A percentile compares a stretch with the other conserved stretches of the same genome.
phyloP scores from a whole-genome alignment of 768 basidiomycete species.

The Naganishia friedmannii region DNA sequence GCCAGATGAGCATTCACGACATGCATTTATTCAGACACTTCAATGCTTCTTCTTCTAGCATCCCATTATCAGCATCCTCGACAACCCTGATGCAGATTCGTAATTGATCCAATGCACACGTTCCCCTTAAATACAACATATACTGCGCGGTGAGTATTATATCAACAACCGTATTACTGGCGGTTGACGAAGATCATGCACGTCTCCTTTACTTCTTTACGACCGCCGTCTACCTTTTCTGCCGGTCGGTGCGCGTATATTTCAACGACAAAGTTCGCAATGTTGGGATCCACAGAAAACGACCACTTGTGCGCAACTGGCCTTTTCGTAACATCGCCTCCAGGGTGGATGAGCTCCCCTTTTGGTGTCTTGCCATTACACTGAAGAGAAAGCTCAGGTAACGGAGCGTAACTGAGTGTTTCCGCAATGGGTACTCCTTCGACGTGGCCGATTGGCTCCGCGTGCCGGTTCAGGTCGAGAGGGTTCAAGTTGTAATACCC shows the following conservation, averaged over 20 bases:
- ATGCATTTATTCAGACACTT: no score
- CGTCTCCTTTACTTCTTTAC: conserved; percentile 15
- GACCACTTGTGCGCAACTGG: conserved; percentile 19
- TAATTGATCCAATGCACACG: not conserved
- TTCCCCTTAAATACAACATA: not conserved
- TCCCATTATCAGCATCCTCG: not conserved
- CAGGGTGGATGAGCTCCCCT: conserved; percentile 17
- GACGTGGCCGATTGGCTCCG: not conserved
- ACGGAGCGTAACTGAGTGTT: conserved; percentile 1
- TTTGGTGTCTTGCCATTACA: conserved; percentile 20
- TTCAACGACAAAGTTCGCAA: conserved; percentile 15
- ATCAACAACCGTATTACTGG: not conserved
- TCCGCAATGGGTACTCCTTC: not conserved
- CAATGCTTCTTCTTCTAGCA: not conserved
- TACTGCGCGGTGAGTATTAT: not conserved
- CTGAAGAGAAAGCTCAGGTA: conserved; percentile 18
- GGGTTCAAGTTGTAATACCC: conserved; percentile 14
- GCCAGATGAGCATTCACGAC: no score
- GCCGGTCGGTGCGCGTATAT: conserved; percentile 1
- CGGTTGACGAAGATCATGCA: conserved; percentile 24
- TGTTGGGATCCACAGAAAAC: conserved; percentile 12
- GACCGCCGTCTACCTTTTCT: conserved; percentile 1
- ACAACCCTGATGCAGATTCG: not conserved
- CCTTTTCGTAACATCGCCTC: conserved; percentile 13
- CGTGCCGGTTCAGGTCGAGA: not conserved